Conservation (phyloP, 768 basidiomycete genomes). For the Rhodotorula kratochvilovae region DNA sequence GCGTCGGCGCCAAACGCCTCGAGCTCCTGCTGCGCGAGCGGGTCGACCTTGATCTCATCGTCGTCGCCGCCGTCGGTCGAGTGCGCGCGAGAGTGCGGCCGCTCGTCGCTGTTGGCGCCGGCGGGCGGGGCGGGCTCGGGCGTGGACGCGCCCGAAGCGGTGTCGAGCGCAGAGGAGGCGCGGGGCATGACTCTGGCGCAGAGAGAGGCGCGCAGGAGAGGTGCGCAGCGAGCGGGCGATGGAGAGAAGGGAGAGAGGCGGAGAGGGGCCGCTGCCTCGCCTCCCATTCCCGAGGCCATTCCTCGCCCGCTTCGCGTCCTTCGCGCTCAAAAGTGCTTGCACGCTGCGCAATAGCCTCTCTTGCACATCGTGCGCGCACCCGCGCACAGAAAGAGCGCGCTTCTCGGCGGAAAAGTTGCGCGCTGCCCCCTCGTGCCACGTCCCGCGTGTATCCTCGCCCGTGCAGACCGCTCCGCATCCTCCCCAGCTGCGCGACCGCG, state of each 20-base stretch:
- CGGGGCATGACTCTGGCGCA: neutral
- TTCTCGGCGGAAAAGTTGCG: neutral
- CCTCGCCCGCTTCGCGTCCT: neutral
- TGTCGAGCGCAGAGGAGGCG: neutral
- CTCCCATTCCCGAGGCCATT: neutral
- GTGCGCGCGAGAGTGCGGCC: neutral
- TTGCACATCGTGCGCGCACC: no score
- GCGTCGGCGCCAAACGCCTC: slow-evolving; percentile 22
- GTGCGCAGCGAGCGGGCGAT: neutral
- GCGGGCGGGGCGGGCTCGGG: neutral
- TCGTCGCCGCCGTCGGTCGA: neutral
- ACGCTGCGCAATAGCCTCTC: neutral
- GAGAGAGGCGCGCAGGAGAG: neutral
- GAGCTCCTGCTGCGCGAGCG: slow-evolving; percentile 26
- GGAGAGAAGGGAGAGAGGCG: neutral
- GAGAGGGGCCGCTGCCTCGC: neutral
- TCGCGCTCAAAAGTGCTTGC: neutral
- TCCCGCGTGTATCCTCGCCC: neutral
- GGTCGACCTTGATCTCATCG: slow-evolving; percentile 1
- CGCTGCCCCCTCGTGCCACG: neutral
- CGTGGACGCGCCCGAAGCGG: neutral
- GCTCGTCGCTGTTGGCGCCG: neutral
- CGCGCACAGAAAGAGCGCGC: neutral
- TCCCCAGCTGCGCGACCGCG: neutral
- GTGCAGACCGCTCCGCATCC: neutral